Base-by-base conservation (phyloP, 31 red algal species). In the Odonthalia washingtoniensis region DNA sequence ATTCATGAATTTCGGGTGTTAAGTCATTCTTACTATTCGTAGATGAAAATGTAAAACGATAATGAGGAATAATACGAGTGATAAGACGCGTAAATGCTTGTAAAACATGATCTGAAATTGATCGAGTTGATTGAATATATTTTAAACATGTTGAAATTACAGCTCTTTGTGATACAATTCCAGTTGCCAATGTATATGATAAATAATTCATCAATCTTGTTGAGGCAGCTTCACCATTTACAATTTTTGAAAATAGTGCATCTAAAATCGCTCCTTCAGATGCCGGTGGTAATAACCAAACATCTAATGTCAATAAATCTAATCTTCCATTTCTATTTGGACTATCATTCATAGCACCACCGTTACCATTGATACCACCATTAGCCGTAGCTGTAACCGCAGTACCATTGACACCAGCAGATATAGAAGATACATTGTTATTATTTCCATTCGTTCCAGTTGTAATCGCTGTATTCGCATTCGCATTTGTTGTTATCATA, bases 231-330 rank as follows among this genome's bases (percentile, higher is more conserved):
- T 80, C 76, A 21, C 64, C 44, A 21, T 74, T 75, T 1, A 81
- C 75, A n/a, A 92, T 42, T 38, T 65, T 52, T 5, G 40, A 49
- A 38, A 86, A 75, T 24, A 92, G 72, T 16, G 90, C 83, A 49
- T 92, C 90, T 31, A 92, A 57, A 17, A 92, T 53, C 18, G 90
- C 90, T 38, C 90, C 90, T 60, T 92, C 90, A 12, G 83, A 86
- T 33, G 82, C n/a, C n/a, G 44, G 52, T 3, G 83, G 75, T 38
- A 92, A 76, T n/a, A 31, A 32, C 90, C 90, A 92, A 12, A 65
- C 31, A 40, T 75, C 17, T 3, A 82, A 40, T 5, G 34, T 36
- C n/a, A 6, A 6, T 79, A 43, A 28, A 30, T 4, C 0, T 40
- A 30, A 34, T 5, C 62, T 17, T 69, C 79, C 14, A 69, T 67